Evolutionary conservation across 208 protist genomes (phyloP).

Genomic region (Tritrichomonas foetus): DNA sequence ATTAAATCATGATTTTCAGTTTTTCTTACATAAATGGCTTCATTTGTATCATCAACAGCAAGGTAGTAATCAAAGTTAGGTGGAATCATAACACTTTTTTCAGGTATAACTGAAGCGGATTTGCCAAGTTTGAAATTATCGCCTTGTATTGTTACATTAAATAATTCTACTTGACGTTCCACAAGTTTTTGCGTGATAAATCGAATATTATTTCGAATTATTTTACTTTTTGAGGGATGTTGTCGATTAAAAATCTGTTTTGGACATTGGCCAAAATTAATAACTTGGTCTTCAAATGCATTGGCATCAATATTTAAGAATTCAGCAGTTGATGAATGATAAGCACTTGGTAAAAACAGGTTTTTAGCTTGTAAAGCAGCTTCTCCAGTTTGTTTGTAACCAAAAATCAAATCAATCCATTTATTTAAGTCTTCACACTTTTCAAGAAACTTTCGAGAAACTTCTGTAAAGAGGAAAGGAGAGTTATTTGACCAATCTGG

Average conservation of each 20-base stretch:
- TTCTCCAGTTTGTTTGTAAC: not conserved
- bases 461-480: not conserved
- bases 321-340: not conserved
- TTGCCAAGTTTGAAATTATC: not conserved
- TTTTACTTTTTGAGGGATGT: not conserved
- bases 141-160: not conserved
- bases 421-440: not conserved
- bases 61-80: not conserved
- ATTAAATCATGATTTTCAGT: not conserved
- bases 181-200: not conserved
- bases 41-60: not conserved
- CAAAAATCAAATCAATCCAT: not conserved
- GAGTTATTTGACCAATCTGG: constrained; percentile 3
- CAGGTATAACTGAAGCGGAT: not conserved
- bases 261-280: not conserved
- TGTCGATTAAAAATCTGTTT: not conserved
- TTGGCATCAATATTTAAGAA: not conserved
- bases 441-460: not conserved
- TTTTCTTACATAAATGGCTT: not conserved
- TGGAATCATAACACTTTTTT: not conserved
- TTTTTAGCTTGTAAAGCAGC: not conserved
- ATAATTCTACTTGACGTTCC: not conserved
- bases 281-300: not conserved
- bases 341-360: not conserved
- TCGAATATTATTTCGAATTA: not conserved